Base-by-base conservation (phyloP, 305 asterid species). In the Vinca major region DNA sequence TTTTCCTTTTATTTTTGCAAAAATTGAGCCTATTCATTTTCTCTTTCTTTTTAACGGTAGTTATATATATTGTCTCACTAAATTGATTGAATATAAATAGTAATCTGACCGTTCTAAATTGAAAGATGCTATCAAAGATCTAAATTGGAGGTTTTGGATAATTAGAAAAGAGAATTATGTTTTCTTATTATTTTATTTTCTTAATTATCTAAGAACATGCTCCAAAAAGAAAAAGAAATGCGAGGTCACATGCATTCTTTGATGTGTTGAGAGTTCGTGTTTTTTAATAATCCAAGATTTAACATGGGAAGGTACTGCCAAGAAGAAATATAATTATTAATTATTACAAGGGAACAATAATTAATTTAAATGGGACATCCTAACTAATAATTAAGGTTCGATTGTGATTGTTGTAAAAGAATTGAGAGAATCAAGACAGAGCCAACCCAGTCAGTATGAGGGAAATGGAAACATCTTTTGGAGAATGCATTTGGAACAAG, bases 251-350 rank as follows among this genome's bases (percentile, higher is more conserved):
- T 63, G 67, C 67, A 8, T 10, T 44, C 67, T 9, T 63, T 43
- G 67, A 43, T 43, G 19, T 44, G 67, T 44, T 41, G 33, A 26
- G 33, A 26, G 33, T 26, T 26, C 33, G 33, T 26, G 33, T 26
- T 26, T 26, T 63, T 43, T n/a, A 43, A 19, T 63, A 63, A 63
- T 63, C 50, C 5, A 20, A 7, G 5, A 45, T 52, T 16, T 58
- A 64, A 71, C 74, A 63, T 71, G 75, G 65, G n/a, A 63, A 63
- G 8, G 26, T 63, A 20, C 40, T 53, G 48, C 14, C 11, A 9
- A 19, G 3, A 21, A 14, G 63, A 7, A 3, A 26, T 33, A 57
- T 11, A 57, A 57, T 57, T 33, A 57, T 57, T 11, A 57, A 57
- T 57, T 33, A 57, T 57, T 57, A 57, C 44, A 57, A 26, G n/a